Base-by-base conservation (phyloP, 2,329 filamentous ascomycete genomes). In the Allantophomopsis lycopodina region DNA sequence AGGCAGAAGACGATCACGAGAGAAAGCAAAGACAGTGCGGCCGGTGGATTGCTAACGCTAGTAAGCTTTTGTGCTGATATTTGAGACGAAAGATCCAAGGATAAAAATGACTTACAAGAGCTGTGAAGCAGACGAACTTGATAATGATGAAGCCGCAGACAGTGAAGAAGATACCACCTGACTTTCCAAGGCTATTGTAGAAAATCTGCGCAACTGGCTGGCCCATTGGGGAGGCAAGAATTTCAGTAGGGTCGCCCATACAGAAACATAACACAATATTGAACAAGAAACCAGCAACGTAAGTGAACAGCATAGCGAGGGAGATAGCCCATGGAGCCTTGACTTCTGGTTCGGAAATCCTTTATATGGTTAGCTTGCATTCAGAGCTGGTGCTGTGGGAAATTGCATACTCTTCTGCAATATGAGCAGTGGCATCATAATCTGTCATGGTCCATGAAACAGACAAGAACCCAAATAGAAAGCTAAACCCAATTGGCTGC, bases 391-490 rank as follows among this genome's bases (percentile, higher is more conserved):
- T 28, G 18, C 37, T 28, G 8, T n/a, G 17, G 4, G 11, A 15
- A 13, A 13, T 43, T 42, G 41, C 43, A 51, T 54, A 28, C 23
- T 73, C 69, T 49, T 73, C 69, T 7, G 66, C 63, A 38, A 71
- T 71, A 48, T 60, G 56, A 11, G 57, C 55, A n/a, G 57, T 60
- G 8, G 61, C 61, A 50, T 65, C 68, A 50, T 69, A 70, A 48
- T 69, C 65, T 4, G 69, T 75, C 70, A 76, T 75, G 40, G 69
- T 74, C 71, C 71, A 76, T 15, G 65, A 65, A 31, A 73, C 71
- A 2, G 67, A 70, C 18, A 76, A 56, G 50, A 73, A 74, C n/a
- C 71, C 71, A 43, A 76, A 74, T n/a, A 74, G 50, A 50, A 71
- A 75, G 3, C 66, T 68, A 52, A 68, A 74, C 16, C 70, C 71